Conservation (phyloP, 306 rosid genomes). For the Medicago arabica region DNA sequence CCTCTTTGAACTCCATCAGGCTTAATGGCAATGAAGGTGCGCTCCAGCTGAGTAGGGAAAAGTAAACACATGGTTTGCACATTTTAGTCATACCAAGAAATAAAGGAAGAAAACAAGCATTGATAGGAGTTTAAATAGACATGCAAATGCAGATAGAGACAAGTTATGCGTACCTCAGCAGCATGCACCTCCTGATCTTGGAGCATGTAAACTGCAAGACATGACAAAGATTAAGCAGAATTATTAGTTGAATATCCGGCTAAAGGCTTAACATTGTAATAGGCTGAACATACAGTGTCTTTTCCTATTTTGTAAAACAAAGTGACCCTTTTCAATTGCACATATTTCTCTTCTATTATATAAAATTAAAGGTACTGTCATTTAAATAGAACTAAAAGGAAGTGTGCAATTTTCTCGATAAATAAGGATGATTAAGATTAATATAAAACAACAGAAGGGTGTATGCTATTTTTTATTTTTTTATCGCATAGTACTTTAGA, state of each 20-base stretch:
- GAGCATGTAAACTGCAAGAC: constrained; percentile 73
- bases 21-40: constrained; percentile 96
- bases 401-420: neutral
- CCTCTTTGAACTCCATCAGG: constrained; percentile 98
- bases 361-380: neutral
- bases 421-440: neutral
- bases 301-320: neutral
- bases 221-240: constrained; percentile 13
- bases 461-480: neutral
- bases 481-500: neutral
- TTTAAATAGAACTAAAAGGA: neutral
- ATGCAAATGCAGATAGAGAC: constrained; percentile 14
- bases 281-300: neutral
- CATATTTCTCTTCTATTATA: neutral
- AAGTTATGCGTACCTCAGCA: constrained; percentile 68
- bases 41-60: constrained; percentile 58
- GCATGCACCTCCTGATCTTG: constrained; percentile 96
- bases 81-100: constrained; percentile 19
- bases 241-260: constrained; percentile 11
- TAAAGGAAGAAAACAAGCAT: constrained; percentile 25
- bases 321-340: neutral
- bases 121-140: constrained; percentile 1
- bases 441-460: neutral
- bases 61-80: constrained; percentile 13
- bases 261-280: neutral